Conservation (phyloP, 345 rosid species). For the Aegle marmelos region DNA sequence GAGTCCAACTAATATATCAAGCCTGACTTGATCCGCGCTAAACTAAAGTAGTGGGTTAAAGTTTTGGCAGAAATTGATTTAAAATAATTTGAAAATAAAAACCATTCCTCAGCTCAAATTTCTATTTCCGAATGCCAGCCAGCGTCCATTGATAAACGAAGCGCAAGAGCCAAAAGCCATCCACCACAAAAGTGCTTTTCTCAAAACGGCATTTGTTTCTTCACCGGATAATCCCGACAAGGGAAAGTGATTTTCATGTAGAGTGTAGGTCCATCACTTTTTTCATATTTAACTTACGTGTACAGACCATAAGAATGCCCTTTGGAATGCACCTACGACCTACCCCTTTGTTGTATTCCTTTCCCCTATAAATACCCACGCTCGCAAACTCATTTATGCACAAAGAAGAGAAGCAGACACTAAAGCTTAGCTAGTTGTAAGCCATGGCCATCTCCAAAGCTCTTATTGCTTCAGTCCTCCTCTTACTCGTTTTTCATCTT, state of each 20-base stretch:
- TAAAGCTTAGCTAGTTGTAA: too few relatives aligned
- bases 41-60: too few relatives aligned
- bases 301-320: background rate
- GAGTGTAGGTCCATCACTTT: background rate
- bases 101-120: too few relatives aligned
- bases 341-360: background rate
- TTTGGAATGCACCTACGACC: too few relatives aligned
- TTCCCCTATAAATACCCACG: slow-evolving; percentile 14
- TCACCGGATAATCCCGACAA: slow-evolving; percentile 16
- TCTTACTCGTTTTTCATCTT: slow-evolving; percentile 48
- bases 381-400: background rate
- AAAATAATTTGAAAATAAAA: too few relatives aligned
- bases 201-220: background rate
- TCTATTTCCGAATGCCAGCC: too few relatives aligned
- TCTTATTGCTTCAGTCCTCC: slow-evolving; percentile 44
- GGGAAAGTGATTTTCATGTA: background rate
- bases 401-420: background rate
- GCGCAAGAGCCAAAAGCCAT: background rate
- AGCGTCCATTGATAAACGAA: background rate
- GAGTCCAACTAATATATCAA: too few relatives aligned
- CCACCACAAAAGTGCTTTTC: background rate
- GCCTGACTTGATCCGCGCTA: too few relatives aligned
- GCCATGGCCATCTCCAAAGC: slow-evolving; percentile 45
- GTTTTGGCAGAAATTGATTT: too few relatives aligned
- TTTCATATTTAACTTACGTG: background rate